These are phyloP conservation scores for Pythium graminicola DNA, from an alignment of 352 stramenopile species.

Conservation along the genomic window DNA sequence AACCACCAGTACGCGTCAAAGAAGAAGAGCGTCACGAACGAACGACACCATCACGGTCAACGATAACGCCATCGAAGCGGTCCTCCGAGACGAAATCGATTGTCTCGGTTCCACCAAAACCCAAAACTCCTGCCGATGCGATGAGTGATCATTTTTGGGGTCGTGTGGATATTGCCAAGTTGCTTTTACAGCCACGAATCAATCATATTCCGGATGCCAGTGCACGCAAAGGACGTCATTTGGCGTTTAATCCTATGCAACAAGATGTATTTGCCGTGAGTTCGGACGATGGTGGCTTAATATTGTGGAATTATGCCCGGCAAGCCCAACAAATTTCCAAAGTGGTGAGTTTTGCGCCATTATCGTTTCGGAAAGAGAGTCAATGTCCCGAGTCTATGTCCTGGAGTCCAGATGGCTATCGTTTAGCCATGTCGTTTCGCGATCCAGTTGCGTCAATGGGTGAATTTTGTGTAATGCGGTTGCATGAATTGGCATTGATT, in stretches of 20 bases:
- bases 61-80: slow-evolving; percentile 4
- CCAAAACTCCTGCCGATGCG: slow-evolving; percentile 27
- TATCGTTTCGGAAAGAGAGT: slow-evolving; percentile 57
- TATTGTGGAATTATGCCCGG: slow-evolving; percentile 71
- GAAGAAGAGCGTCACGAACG: slow-evolving; percentile 8
- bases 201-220: slow-evolving; percentile 55
- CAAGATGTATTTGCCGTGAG: slow-evolving; percentile 68
- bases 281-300: slow-evolving; percentile 71
- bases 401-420: slow-evolving; percentile 69
- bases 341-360: slow-evolving; percentile 48
- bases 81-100: not conserved
- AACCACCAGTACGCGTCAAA: slow-evolving; percentile 10
- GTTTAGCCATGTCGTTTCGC: slow-evolving; percentile 73
- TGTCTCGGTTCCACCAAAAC: no score
- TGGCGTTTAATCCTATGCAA: slow-evolving; percentile 72
- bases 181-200: slow-evolving; percentile 62
- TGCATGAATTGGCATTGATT: slow-evolving; percentile 55
- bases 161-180: slow-evolving; percentile 49
- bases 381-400: slow-evolving; percentile 64
- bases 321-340: slow-evolving; percentile 54
- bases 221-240: slow-evolving; percentile 56
- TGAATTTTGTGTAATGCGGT: slow-evolving; percentile 71
- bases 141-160: slow-evolving; percentile 77
- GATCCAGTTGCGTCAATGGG: slow-evolving; percentile 50
- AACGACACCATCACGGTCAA: not conserved